A percentile compares a stretch with the other conserved stretches of the same genome.
Conservation (phyloP, 129 eudicot species). For the Pittosporum tobira region DNA sequence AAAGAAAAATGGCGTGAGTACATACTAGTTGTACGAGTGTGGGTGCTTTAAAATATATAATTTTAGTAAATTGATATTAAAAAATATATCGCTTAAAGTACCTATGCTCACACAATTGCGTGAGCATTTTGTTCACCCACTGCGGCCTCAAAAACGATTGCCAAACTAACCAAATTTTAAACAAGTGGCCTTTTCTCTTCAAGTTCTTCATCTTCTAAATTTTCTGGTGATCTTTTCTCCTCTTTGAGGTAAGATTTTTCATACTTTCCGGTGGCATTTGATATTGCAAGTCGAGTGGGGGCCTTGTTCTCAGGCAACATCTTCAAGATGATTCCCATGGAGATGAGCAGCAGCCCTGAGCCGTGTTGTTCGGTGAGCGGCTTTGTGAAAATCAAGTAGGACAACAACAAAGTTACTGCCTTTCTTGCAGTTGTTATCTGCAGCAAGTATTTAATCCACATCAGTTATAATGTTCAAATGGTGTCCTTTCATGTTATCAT, state of each 20-base stretch:
- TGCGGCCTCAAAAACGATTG: neutral
- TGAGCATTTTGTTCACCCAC: too few relatives aligned
- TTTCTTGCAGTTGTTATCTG: slow-evolving; percentile 81
- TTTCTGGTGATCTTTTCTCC: slow-evolving; percentile 11
- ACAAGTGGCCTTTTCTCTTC: slow-evolving; percentile 44
- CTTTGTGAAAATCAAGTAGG: slow-evolving; percentile 67
- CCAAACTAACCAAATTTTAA: neutral
- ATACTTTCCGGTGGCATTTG: slow-evolving; percentile 21
- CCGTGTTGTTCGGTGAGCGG: slow-evolving; percentile 71
- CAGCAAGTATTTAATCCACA: neutral
- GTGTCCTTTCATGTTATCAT: too few relatives aligned
- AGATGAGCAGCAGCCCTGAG: slow-evolving; percentile 53
- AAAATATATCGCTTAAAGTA: too few relatives aligned
- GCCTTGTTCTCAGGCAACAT: slow-evolving; percentile 57
- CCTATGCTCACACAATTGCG: too few relatives aligned
- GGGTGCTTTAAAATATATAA: too few relatives aligned
- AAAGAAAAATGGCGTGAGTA: too few relatives aligned
- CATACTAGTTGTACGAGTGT: too few relatives aligned
- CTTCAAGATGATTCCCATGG: slow-evolving; percentile 65
- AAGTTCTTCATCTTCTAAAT: slow-evolving; percentile 18
- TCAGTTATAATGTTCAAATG: neutral
- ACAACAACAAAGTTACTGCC: slow-evolving; percentile 63
- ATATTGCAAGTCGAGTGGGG: slow-evolving; percentile 17
- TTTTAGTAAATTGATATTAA: too few relatives aligned
- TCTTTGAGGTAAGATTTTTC: slow-evolving; percentile 27